Conservation (phyloP, 768 basidiomycete genomes). For the Phanerochaete sordida region DNA sequence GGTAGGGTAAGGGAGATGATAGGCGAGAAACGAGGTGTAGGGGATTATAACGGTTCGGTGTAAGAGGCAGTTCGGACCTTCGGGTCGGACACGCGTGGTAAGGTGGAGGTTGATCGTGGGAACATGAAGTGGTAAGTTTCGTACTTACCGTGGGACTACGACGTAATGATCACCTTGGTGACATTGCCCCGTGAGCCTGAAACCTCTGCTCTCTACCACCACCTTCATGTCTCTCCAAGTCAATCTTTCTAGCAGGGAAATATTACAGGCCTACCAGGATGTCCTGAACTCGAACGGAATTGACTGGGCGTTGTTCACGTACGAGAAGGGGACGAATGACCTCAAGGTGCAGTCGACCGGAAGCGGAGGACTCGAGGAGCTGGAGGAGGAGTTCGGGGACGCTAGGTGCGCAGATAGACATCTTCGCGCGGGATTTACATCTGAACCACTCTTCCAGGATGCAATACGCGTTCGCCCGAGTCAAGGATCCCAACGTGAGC, state of each 20-base stretch:
- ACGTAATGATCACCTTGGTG: background rate
- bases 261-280: constrained; percentile 70
- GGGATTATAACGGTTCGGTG: too few species aligned
- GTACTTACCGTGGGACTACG: constrained; percentile 2
- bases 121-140: background rate
- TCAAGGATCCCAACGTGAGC: constrained; percentile 79
- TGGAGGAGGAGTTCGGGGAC: constrained; percentile 94
- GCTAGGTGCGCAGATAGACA: constrained; percentile 73
- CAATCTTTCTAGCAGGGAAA: constrained; percentile 72
- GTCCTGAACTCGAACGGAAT: constrained; percentile 63
- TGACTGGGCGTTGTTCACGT: constrained; percentile 79
- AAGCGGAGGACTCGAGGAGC: constrained; percentile 83
- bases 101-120: background rate
- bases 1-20: too few species aligned
- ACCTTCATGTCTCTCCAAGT: constrained; percentile 70
- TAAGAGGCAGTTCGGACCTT: background rate
- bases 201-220: background rate
- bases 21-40: too few species aligned
- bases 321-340: constrained; percentile 79
- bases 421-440: too few species aligned
- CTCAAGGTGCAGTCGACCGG: constrained; percentile 85
- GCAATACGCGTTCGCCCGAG: constrained; percentile 88
- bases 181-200: background rate
- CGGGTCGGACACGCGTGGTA: background rate
- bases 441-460: constrained; percentile 74